phyloP scores from a whole-genome alignment of 2,329 filamentous ascomycete genomes.

The Verticillium zaregamsianum region DNA sequence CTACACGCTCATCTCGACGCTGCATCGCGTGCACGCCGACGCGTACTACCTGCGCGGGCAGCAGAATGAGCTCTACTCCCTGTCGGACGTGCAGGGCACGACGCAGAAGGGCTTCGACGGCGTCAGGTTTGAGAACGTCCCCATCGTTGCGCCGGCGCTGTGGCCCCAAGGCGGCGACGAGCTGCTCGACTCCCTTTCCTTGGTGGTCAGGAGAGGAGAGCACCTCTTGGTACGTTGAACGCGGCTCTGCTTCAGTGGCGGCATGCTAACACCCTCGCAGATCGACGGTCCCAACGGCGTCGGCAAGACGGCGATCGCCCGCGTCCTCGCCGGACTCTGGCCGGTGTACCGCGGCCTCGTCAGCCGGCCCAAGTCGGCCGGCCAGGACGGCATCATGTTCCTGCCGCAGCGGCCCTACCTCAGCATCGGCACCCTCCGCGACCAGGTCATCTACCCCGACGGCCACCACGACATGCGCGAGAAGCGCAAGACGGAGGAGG shows the following conservation, averaged over 20 bases:
- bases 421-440: slow-evolving; percentile 84
- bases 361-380: slow-evolving; percentile 74
- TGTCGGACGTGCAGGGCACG: slow-evolving; percentile 89
- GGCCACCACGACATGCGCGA: slow-evolving; percentile 91
- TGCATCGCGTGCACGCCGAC: slow-evolving; percentile 88
- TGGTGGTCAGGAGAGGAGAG: slow-evolving; percentile 86
- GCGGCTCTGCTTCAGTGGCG: background rate
- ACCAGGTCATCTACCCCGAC: slow-evolving; percentile 97
- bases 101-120: slow-evolving; percentile 94
- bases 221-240: slow-evolving; percentile 65
- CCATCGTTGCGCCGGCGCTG: slow-evolving; percentile 81
- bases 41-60: slow-evolving; percentile 72
- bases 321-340: slow-evolving; percentile 90
- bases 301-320: slow-evolving; percentile 84
- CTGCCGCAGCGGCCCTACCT: slow-evolving; percentile 91
- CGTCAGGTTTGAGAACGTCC: slow-evolving; percentile 87
- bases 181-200: slow-evolving; percentile 79
- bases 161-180: slow-evolving; percentile 91
- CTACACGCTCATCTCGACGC: slow-evolving; percentile 89
- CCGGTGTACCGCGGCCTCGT: slow-evolving; percentile 92
- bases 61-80: slow-evolving; percentile 77
- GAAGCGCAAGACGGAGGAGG: slow-evolving; percentile 70
- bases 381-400: slow-evolving; percentile 96
- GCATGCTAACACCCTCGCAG: slow-evolving; percentile 22
- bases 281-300: slow-evolving; percentile 95